Evolutionary conservation across 176 grass and related monocot species (phyloP).

Genomic region (Saccharum officinarum): DNA sequence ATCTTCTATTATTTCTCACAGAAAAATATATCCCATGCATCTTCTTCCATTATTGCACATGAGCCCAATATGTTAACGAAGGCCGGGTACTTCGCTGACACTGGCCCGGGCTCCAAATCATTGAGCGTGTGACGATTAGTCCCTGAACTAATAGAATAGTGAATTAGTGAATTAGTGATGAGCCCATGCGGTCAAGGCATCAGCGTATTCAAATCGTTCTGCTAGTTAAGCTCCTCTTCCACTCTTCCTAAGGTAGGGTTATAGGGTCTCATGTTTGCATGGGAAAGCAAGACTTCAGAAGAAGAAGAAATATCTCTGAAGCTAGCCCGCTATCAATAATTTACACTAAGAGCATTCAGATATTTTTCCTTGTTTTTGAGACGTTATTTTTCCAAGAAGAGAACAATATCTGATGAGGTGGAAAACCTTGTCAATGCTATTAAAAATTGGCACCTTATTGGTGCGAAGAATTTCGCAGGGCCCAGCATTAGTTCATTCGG

Average conservation of each 20-base stretch:
- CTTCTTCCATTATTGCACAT: constrained; percentile 6
- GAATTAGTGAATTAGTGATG: neutral
- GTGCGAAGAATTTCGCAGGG: neutral
- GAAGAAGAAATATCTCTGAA: neutral
- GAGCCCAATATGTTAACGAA: neutral
- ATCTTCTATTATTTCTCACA: neutral
- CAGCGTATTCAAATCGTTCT: neutral
- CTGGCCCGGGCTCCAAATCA: neutral
- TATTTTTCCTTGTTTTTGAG: neutral
- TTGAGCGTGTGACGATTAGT: constrained; percentile 10
- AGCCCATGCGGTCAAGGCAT: neutral
- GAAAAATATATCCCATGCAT: neutral
- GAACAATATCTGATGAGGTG: neutral
- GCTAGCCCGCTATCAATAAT: neutral
- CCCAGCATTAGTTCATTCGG: too few relatives aligned
- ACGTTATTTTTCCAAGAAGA: neutral
- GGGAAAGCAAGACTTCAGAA: neutral
- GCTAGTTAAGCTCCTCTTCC: neutral
- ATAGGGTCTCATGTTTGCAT: neutral
- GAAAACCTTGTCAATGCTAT: neutral
- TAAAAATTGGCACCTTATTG: too few relatives aligned
- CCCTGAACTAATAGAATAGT: neutral
- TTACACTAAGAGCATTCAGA: neutral
- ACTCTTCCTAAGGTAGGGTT: neutral
- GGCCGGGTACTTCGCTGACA: neutral